Conservation (phyloP, 1,139 yeast species). For the Scheffersomyces quercinus region DNA sequence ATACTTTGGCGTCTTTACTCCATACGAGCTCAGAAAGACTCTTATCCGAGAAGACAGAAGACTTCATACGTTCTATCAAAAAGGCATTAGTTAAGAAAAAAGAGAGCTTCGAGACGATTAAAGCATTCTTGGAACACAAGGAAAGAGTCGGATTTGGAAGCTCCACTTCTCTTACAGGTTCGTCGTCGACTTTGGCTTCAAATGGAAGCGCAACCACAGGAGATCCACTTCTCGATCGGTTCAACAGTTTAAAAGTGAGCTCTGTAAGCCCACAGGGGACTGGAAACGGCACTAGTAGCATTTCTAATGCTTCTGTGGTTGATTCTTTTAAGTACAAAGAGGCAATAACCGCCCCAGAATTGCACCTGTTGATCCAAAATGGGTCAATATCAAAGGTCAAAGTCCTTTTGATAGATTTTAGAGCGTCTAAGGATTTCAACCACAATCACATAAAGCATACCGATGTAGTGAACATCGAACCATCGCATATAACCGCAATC, state of each 20-base stretch:
- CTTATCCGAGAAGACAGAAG: constrained; percentile 16
- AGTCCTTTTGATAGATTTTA: constrained; percentile 62
- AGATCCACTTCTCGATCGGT: constrained; percentile 17
- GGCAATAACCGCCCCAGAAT: constrained; percentile 24
- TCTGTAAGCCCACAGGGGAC: not conserved
- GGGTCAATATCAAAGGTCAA: constrained; percentile 7
- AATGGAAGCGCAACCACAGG: not conserved
- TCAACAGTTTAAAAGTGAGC: constrained; percentile 9
- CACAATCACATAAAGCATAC: constrained; percentile 57
- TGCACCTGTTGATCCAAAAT: constrained; percentile 17
- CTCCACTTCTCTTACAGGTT: not conserved
- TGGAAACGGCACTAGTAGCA: not conserved
- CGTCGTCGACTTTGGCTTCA: no score
- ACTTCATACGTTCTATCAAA: constrained; percentile 20
- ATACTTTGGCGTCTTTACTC: constrained; percentile 16
- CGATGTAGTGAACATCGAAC: constrained; percentile 71
- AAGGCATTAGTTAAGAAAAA: constrained; percentile 23
- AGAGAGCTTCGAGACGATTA: constrained; percentile 9
- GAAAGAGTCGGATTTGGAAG: not conserved
- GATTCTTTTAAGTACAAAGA: constrained; percentile 22
- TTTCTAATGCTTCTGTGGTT: not conserved
- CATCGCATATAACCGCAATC: constrained; percentile 41
- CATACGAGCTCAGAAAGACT: constrained; percentile 14
- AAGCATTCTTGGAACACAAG: constrained; percentile 3
- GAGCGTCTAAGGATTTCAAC: constrained; percentile 59